These are phyloP conservation scores for Nakazawaea ernobii DNA, from an alignment of 805 yeast species.

Conservation along the genomic window DNA sequence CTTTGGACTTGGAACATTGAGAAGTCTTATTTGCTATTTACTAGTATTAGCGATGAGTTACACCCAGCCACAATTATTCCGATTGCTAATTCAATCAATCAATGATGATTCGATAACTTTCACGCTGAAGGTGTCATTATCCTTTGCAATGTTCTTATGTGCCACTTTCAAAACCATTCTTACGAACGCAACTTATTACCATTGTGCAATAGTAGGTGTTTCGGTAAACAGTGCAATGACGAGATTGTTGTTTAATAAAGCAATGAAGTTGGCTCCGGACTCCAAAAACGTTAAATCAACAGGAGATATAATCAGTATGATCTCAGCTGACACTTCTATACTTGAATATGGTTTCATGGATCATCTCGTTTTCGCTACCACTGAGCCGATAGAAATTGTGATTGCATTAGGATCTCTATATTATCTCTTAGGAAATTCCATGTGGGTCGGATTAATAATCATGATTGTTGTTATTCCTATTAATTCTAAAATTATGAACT, in stretches of 20 bases:
- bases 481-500: conserved; percentile 40
- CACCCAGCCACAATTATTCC: conserved; percentile 41
- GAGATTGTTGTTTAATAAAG: conserved; percentile 55
- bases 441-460: conserved; percentile 50
- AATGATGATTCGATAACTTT: conserved; percentile 27
- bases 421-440: conserved; percentile 51
- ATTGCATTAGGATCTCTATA: conserved; percentile 43
- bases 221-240: conserved; percentile 37
- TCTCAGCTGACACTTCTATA: conserved; percentile 58
- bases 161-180: conserved; percentile 50
- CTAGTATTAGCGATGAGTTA: conserved; percentile 14
- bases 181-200: conserved; percentile 54
- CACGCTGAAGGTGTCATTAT: conserved; percentile 48
- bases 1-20: neutral
- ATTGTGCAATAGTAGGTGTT: conserved; percentile 47
- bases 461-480: conserved; percentile 53
- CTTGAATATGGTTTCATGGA: conserved; percentile 46
- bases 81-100: conserved; percentile 34
- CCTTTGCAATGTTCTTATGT: conserved; percentile 47
- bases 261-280: conserved; percentile 50
- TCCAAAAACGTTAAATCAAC: conserved; percentile 48
- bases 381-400: conserved; percentile 38
- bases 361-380: conserved; percentile 38
- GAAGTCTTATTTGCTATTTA: neutral
- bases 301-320: conserved; percentile 64